A percentile compares a stretch with the other conserved stretches of the same genome.
These are phyloP conservation scores for Purpureocillium lavendulum DNA, from an alignment of 2,329 filamentous ascomycete species.

Conservation along the genomic window DNA sequence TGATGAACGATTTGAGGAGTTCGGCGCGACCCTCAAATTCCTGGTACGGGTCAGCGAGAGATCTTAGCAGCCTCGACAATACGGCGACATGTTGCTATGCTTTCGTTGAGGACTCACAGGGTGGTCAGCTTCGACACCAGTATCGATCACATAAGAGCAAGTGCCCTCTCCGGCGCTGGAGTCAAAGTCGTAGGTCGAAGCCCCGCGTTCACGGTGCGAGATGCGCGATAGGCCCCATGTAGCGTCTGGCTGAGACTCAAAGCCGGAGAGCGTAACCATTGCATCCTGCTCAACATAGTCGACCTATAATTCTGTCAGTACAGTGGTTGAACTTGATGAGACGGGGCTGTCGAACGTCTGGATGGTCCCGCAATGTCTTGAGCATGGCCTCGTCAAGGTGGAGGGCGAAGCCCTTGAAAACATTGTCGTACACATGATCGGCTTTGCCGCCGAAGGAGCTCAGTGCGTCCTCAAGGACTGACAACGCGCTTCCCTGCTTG, in stretches of 20 bases:
- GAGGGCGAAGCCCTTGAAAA: conserved; percentile 14
- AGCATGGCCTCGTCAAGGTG: conserved; percentile 9
- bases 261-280: conserved; percentile 4
- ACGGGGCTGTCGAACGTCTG: conserved; percentile 4
- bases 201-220: conserved; percentile 17
- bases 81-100: no score
- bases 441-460: conserved; percentile 9
- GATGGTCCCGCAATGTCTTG: conserved; percentile 10
- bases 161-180: conserved; percentile 23
- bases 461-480: conserved; percentile 6
- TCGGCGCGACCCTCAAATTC: conserved; percentile 32
- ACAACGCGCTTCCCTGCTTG: conserved; percentile 7
- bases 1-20: conserved; percentile 24
- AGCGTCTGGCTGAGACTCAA: conserved; percentile 21
- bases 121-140: conserved; percentile 26
- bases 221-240: conserved; percentile 29
- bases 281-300: conserved; percentile 27
- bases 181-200: conserved; percentile 23
- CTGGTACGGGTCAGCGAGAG: conserved; percentile 3
- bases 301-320: conserved; percentile 10
- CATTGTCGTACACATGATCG: conserved; percentile 13
- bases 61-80: no score
- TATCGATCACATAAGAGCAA: conserved; percentile 34
- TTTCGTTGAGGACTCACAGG: no score
- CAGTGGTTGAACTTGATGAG: no score